Evolutionary conservation across 495 filamentous ascomycete species (phyloP).

Genomic region (Penicillium ucsense): DNA sequence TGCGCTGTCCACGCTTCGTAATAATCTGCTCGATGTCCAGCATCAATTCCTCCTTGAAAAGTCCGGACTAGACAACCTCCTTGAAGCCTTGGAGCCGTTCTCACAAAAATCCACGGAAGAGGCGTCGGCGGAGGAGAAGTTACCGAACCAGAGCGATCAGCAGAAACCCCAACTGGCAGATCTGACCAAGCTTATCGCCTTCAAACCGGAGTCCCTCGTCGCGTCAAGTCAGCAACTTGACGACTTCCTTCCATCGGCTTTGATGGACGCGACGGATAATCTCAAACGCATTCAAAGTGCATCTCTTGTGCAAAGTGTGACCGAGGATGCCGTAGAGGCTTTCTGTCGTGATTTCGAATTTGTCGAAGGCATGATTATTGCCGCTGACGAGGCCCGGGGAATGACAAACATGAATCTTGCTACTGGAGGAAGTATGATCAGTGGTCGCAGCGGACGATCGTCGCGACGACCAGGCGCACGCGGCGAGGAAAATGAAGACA

Average conservation of each 20-base stretch:
- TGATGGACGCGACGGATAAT: slow-evolving; percentile 83
- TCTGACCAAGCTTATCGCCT: slow-evolving; percentile 45
- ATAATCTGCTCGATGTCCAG: slow-evolving; percentile 35
- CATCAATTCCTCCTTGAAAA: slow-evolving; percentile 55
- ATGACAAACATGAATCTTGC: slow-evolving; percentile 20
- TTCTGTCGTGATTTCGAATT: slow-evolving; percentile 91
- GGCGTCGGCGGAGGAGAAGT: neutral
- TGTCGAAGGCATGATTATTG: slow-evolving; percentile 61
- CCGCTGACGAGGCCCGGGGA: slow-evolving; percentile 44
- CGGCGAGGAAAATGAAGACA: slow-evolving; percentile 26
- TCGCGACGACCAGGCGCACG: slow-evolving; percentile 8
- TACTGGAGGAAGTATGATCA: slow-evolving; percentile 20
- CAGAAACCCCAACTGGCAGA: slow-evolving; percentile 34
- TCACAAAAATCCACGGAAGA: slow-evolving; percentile 16
- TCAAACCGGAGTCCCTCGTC: slow-evolving; percentile 54
- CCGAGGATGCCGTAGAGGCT: slow-evolving; percentile 70
- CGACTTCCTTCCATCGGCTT: slow-evolving; percentile 80
- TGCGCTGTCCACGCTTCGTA: slow-evolving; percentile 29
- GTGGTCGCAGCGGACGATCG: slow-evolving; percentile 18
- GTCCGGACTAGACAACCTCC: slow-evolving; percentile 64
- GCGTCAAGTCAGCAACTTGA: slow-evolving; percentile 70
- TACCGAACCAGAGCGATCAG: slow-evolving; percentile 24
- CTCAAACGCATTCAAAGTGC: slow-evolving; percentile 59
- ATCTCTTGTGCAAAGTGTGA: slow-evolving; percentile 61
- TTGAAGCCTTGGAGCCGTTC: slow-evolving; percentile 50